Conservation (phyloP, 2,329 filamentous ascomycete species). For the Neonectria hederae region DNA sequence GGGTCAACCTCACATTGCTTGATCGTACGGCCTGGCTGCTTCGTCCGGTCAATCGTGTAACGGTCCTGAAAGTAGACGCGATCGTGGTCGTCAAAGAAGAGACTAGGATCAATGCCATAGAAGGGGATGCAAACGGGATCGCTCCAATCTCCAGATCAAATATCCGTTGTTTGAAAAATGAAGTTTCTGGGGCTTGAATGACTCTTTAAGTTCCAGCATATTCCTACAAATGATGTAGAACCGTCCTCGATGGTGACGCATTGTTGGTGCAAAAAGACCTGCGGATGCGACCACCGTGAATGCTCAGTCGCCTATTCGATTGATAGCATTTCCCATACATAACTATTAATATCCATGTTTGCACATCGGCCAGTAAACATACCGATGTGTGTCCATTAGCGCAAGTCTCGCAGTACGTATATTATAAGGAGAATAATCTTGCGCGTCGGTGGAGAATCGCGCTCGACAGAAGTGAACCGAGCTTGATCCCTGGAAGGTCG, state of each 20-base stretch:
- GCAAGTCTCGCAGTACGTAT: conserved; percentile 23
- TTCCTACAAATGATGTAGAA: conserved; percentile 45
- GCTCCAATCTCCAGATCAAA: conserved; percentile 39
- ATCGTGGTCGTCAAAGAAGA: conserved; percentile 52
- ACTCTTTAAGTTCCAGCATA: background rate
- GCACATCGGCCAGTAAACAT: background rate
- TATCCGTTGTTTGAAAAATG: conserved; percentile 35
- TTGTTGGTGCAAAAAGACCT: conserved; percentile 39
- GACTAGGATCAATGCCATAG: conserved; percentile 54
- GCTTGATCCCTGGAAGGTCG: background rate
- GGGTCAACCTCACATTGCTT: conserved; percentile 37
- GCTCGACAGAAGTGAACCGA: background rate
- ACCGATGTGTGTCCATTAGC: conserved; percentile 29
- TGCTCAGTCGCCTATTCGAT: conserved; percentile 24
- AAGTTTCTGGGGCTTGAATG: conserved; percentile 36
- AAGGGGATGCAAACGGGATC: conserved; percentile 50
- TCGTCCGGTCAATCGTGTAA: conserved; percentile 13
- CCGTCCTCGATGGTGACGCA: conserved; percentile 32
- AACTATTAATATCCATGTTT: background rate
- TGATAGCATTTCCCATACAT: conserved; percentile 26
- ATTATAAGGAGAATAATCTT: conserved; percentile 6
- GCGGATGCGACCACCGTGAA: conserved; percentile 22
- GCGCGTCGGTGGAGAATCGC: background rate
- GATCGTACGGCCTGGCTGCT: conserved; percentile 37
- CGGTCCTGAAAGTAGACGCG: conserved; percentile 43